Evolutionary conservation across 2,329 filamentous ascomycete genomes (phyloP).

Genomic region (Escovopsis weberi): DNA sequence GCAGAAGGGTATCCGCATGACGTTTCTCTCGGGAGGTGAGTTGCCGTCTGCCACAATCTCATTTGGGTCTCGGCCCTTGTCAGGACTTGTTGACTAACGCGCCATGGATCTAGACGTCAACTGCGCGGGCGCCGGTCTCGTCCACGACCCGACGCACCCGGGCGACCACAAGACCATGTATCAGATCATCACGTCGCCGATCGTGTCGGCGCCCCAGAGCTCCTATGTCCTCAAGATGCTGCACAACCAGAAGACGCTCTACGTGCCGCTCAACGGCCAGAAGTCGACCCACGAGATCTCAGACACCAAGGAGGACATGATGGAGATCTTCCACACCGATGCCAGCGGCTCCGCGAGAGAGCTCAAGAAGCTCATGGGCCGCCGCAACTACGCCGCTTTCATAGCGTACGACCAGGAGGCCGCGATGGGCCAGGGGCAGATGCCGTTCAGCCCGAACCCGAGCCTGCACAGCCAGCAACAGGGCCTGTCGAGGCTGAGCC

Average conservation of each 20-base stretch:
- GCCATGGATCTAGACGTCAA: constrained; percentile 50
- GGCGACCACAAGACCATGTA: constrained; percentile 99
- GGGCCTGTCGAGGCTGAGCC: constrained; percentile 53
- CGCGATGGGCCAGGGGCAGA: constrained; percentile 17
- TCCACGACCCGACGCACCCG: constrained; percentile 86
- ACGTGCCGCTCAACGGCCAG: constrained; percentile 78
- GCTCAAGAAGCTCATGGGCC: constrained; percentile 81
- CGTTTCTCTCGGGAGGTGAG: constrained; percentile 78
- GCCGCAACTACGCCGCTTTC: constrained; percentile 83
- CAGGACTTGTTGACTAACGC: background rate
- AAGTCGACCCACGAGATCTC: constrained; percentile 57
- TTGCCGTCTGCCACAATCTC: background rate
- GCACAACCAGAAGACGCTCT: constrained; percentile 88
- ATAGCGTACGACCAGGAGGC: constrained; percentile 89
- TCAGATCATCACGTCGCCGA: constrained; percentile 83
- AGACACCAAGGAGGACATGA: constrained; percentile 99
- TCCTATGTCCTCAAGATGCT: constrained; percentile 84
- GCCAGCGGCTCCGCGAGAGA: constrained; percentile 72
- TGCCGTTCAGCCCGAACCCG: constrained; percentile 22
- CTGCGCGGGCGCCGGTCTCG: constrained; percentile 76
- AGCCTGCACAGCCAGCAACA: constrained; percentile 22
- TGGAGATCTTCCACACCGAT: constrained; percentile 97
- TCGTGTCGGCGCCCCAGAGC: constrained; percentile 77
- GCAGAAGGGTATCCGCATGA: constrained; percentile 92
- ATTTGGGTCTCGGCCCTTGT: background rate